Evolutionary conservation across 176 grass and related monocot species (phyloP).

Genomic region (Oryza coarctata): DNA sequence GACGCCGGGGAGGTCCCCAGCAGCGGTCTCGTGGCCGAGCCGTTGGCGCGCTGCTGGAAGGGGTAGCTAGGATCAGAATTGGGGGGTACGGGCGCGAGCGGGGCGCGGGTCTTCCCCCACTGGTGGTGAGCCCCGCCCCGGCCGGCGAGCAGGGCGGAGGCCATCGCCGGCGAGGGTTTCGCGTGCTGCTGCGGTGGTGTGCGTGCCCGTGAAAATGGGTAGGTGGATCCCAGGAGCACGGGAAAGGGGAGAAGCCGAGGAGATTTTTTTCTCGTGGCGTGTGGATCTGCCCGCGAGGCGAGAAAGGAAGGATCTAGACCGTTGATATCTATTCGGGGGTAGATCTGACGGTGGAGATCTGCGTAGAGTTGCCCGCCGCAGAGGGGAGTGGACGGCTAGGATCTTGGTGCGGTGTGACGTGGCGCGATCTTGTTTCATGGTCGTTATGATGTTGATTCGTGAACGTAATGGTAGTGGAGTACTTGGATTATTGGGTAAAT

Average conservation of each 20-base stretch:
- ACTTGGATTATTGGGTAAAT: rapidly evolving
- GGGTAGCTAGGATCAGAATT: conserved; percentile 52
- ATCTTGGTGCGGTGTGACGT: background rate
- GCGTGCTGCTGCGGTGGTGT: background rate
- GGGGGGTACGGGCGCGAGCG: conserved; percentile 32
- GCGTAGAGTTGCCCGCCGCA: background rate
- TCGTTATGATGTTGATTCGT: too few species aligned
- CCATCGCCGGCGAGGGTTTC: conserved; percentile 54
- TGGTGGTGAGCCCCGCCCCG: conserved; percentile 44
- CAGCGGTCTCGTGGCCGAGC: background rate
- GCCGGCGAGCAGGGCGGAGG: conserved; percentile 71
- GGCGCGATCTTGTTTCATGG: background rate
- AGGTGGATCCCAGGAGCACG: conserved; percentile 30
- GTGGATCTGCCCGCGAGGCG: background rate
- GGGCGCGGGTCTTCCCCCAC: conserved; percentile 49
- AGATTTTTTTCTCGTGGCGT: background rate
- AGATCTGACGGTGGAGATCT: background rate
- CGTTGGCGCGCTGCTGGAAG: conserved; percentile 29
- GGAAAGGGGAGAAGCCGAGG: background rate
- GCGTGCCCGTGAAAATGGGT: conserved; percentile 18
- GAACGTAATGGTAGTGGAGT: background rate
- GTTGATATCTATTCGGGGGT: background rate
- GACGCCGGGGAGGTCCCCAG: background rate
- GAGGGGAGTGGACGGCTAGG: background rate
- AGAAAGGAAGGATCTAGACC: background rate